Conservation (phyloP, 2,329 filamentous ascomycete genomes). For the Calcarisporium arbuscula region DNA sequence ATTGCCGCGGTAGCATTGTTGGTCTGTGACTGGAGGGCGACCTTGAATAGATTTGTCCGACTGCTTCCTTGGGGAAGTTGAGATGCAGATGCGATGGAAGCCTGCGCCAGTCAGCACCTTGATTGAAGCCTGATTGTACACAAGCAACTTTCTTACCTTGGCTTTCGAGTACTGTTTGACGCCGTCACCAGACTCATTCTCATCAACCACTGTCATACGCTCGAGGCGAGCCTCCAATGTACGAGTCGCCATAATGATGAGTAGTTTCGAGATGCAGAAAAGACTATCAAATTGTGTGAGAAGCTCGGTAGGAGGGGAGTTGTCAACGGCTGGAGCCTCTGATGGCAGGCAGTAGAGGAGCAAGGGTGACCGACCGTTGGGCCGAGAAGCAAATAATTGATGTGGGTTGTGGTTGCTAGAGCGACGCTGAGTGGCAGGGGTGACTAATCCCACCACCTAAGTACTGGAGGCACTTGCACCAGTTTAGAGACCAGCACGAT, state of each 20-base stretch:
- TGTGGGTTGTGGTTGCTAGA: conserved; percentile 7
- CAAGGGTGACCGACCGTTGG: not conserved
- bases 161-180: conserved; percentile 58
- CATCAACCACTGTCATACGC: conserved; percentile 82
- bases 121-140: too few relatives aligned
- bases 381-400: conserved; percentile 2
- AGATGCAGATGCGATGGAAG: conserved; percentile 23
- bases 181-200: conserved; percentile 61
- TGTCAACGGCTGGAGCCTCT: too few relatives aligned
- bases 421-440: too few relatives aligned
- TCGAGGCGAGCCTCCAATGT: conserved; percentile 83
- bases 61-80: conserved; percentile 48
- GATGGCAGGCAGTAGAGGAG: conserved; percentile 1
- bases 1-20: conserved; percentile 59
- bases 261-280: too few relatives aligned
- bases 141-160: conserved; percentile 55
- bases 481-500: too few relatives aligned
- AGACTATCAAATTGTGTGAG: not conserved
- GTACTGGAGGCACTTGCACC: too few relatives aligned
- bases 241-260: conserved; percentile 63
- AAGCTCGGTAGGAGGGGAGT: too few relatives aligned
- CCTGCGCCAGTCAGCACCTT: not conserved
- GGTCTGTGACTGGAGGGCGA: conserved; percentile 74
- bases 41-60: conserved; percentile 79
- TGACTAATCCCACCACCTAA: too few relatives aligned